Base-by-base conservation (phyloP, 768 basidiomycete genomes). In the Lactarius psammicola region DNA sequence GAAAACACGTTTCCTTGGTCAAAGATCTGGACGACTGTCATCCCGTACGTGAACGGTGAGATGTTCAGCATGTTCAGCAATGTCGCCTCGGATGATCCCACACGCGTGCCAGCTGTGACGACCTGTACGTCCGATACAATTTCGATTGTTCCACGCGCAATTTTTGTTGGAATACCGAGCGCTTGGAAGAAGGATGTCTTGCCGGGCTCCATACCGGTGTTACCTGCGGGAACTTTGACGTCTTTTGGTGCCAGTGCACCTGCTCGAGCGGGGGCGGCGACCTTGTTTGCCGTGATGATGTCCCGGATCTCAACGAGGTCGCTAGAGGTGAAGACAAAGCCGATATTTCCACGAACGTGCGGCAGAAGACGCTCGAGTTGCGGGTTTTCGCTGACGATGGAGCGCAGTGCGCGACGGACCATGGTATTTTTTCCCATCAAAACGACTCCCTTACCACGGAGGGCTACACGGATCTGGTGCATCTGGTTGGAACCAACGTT, bases 181-280 rank as follows among this genome's bases (percentile, higher is more conserved):
- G 97, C 97, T 85, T 99, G 97, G 94, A 99, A 99, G 94, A 98
- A 99, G 73, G 97, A 97, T 68, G 97, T 99, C 86, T 99, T 99
- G 75, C 96, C 97, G 73, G 97, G 97, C 79, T 98, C 97, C 97
- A 99, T 99, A 79, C 95, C 95, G 63, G 97, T 99, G 88, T 98
- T 98, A 67, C 95, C 90, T 54, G 89, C 94, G 40, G 95, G 94
- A 72, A 99, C 91, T 67, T 80, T 81, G 74, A 98, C 96, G 73
- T 98, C 89, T 81, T 86, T 87, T 75, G 96, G 92, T 42, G 96
- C 95, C 73, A 87, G 85, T 40, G 96, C 96, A 85, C 95, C 96
- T 69, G 97, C 95, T 85, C 97, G 94, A 71, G 97, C 97, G 55
- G 97, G 97, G 59, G 97, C 97, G 61, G 94, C 93, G 69, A 99